Evolutionary conservation across 805 yeast genomes (phyloP).

Genomic region (Candida ortonii): DNA sequence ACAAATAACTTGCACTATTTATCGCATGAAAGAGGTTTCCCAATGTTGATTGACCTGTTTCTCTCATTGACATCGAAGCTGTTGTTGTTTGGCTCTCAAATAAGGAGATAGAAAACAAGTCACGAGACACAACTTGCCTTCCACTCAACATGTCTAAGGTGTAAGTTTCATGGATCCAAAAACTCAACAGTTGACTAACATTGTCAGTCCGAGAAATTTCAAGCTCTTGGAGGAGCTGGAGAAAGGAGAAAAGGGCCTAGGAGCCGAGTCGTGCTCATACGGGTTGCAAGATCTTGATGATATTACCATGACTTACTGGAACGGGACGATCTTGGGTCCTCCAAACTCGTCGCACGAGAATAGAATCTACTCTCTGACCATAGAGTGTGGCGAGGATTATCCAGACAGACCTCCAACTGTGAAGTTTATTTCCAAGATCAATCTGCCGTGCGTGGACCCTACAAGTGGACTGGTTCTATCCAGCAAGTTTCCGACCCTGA

Average conservation of each 20-base stretch:
- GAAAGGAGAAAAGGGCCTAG: constrained; percentile 96
- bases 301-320: constrained; percentile 92
- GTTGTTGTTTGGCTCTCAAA: too few species aligned
- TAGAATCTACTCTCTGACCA: constrained; percentile 79
- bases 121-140: constrained; percentile 6
- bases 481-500: constrained; percentile 60
- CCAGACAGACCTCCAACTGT: constrained; percentile 90
- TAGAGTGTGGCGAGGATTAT: constrained; percentile 78
- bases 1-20: too few species aligned
- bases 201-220: constrained; percentile 80
- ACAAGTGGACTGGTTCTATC: constrained; percentile 54
- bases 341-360: constrained; percentile 83
- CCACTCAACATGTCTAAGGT: constrained; percentile 25
- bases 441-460: constrained; percentile 85
- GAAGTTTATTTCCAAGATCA: constrained; percentile 76
- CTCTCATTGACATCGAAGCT: too few species aligned
- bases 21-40: too few species aligned
- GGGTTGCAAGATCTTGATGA: constrained; percentile 91
- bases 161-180: constrained; percentile 22
- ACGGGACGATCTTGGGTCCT: constrained; percentile 96
- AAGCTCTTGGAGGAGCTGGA: constrained; percentile 94
- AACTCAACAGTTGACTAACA: not conserved
- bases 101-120: constrained; percentile 21
- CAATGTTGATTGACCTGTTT: too few species aligned
- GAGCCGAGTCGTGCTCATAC: constrained; percentile 95